Evolutionary conservation across 441 rosid genomes (phyloP), one percentile per base, ranked within the genome.

Genomic region (Manihot esculenta): DNA sequence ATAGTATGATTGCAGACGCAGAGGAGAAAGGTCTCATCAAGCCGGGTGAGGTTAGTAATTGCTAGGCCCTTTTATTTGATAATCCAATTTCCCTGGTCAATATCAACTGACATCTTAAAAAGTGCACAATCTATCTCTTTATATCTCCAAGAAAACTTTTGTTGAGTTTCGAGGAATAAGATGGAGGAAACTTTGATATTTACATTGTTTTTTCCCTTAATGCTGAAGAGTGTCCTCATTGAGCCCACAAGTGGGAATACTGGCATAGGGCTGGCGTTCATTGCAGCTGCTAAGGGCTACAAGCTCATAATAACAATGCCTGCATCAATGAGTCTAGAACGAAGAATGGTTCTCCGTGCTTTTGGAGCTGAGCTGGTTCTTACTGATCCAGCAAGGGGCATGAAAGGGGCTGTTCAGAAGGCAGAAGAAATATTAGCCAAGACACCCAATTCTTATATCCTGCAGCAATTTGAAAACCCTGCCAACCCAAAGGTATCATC

Each of bases 261-360:
- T 10, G 85, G 88, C 76, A 89, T 87, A 20, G 87, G 91, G 60
- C 69, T 89, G 84, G 92, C 92, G 62, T 89, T 85, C 75, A 68
- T 87, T 74, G 92, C 89, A 33, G 92, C 95, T 66, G 84, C 85
- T 13, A 87, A 80, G 81, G 83, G 89, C 55, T 87, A 86, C 80
- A 87, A 56, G 67, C 80, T 87, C 47, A 82, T 87, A 51, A 83
- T 89, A 55, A 74, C 83, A 49, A 86, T 89, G 91, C 95, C 88
- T 9, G 79, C 87, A 65, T 80, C 87, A n/a, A 82, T 77, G 85
- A 89, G 95, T 78, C 68, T 84, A 4, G 88, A 89, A 76, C 82
- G 88, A 84, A 84, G 88, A 81, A 87, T 86, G 77, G 77, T 86
- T 66, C 84, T 88, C 23, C 83, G 77, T 41, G 93, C 84, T 69